These are phyloP conservation scores for Chlorencoelia australis DNA, from an alignment of 2,329 filamentous ascomycete species.

Conservation along the genomic window DNA sequence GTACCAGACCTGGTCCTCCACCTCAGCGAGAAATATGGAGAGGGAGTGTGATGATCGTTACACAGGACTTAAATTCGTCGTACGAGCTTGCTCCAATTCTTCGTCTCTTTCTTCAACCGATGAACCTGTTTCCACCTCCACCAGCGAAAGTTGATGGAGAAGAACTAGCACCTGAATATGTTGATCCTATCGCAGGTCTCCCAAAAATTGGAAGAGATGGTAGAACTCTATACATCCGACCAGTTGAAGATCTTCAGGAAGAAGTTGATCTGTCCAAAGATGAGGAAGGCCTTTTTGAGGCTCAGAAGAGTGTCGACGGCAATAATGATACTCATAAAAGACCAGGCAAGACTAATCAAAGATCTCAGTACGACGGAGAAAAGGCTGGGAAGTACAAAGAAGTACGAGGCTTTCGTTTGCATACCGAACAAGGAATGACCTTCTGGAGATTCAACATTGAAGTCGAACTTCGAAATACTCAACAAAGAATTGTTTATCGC, in stretches of 20 bases:
- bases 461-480: constrained; percentile 66
- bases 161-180: constrained; percentile 65
- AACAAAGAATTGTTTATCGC: constrained; percentile 86
- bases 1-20: constrained; percentile 27
- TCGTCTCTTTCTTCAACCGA: constrained; percentile 76
- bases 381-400: constrained; percentile 73
- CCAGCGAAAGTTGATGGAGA: constrained; percentile 57
- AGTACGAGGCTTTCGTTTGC: constrained; percentile 70
- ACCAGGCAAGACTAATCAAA: constrained; percentile 39
- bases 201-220: constrained; percentile 78
- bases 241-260: constrained; percentile 77
- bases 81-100: constrained; percentile 75
- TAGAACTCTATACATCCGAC: constrained; percentile 77
- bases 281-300: constrained; percentile 76
- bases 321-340: constrained; percentile 30
- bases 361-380: constrained; percentile 61
- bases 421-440: constrained; percentile 76
- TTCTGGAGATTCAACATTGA: constrained; percentile 98
- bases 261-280: constrained; percentile 66
- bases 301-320: constrained; percentile 45
- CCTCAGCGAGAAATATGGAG: constrained; percentile 75
- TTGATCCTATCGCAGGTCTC: constrained; percentile 82
- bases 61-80: constrained; percentile 70
- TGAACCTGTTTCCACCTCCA: constrained; percentile 71
- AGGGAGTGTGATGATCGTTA: constrained; percentile 93